phyloP scores from a whole-genome alignment of 805 yeast species.

The Diddensiella caesifluorescens region DNA sequence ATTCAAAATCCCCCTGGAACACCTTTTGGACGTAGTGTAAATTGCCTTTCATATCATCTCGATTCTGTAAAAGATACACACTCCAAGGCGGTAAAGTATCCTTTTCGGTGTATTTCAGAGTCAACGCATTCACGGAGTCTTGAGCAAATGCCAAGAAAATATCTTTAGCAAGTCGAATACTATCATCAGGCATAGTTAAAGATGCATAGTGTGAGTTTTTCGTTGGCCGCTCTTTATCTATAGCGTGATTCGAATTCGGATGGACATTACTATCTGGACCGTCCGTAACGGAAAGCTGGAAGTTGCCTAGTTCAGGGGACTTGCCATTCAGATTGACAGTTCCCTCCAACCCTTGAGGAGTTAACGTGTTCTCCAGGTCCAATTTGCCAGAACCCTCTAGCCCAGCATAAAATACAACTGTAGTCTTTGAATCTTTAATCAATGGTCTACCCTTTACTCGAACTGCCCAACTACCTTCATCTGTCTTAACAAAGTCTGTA shows the following conservation, averaged over 20 bases:
- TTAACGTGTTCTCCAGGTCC: constrained; percentile 26
- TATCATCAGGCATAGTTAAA: constrained; percentile 62
- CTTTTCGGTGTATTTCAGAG: constrained; percentile 30
- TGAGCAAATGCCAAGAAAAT: constrained; percentile 63
- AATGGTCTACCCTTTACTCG: constrained; percentile 66
- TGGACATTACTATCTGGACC: constrained; percentile 42
- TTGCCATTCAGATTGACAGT: constrained; percentile 44
- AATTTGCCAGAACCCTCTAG: constrained; percentile 54
- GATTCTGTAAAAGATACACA: constrained; percentile 50
- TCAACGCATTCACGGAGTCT: constrained; percentile 54
- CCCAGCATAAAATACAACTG: constrained; percentile 74
- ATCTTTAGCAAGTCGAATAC: constrained; percentile 74
- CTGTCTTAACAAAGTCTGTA: constrained; percentile 70
- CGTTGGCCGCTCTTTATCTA: constrained; percentile 23
- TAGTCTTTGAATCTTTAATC: constrained; percentile 38
- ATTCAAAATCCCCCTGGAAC: constrained; percentile 69
- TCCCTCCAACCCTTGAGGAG: constrained; percentile 24
- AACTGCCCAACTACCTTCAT: constrained; percentile 67
- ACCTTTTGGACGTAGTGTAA: constrained; percentile 73
- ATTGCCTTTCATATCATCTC: constrained; percentile 62
- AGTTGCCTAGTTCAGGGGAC: constrained; percentile 62
- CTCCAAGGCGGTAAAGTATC: constrained; percentile 37
- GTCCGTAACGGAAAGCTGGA: constrained; percentile 54
- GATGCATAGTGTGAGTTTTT: constrained; percentile 59
- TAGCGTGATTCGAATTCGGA: constrained; percentile 48